Percentiles rank a stretch among this genome's conserved stretches.
Evolutionary conservation across 805 yeast species (phyloP).

Genomic region (Ogataea sp.): DNA sequence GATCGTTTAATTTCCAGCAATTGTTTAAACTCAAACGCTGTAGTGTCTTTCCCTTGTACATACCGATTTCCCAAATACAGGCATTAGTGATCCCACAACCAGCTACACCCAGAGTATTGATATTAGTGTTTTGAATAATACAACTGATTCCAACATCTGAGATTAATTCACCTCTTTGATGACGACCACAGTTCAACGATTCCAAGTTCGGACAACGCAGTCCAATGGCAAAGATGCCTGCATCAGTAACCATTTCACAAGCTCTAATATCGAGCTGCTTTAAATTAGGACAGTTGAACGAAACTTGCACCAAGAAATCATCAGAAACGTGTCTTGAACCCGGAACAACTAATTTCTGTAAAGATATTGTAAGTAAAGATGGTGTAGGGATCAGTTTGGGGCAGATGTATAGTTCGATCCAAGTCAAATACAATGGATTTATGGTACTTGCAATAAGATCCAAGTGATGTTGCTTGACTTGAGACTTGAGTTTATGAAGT

Average conservation of each 20-base stretch:
- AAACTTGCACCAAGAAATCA: slow-evolving; percentile 41
- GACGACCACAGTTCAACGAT: slow-evolving; percentile 75
- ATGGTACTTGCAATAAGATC: slow-evolving; percentile 34
- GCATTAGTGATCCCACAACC: slow-evolving; percentile 79
- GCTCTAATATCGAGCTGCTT: slow-evolving; percentile 72
- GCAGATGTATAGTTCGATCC: slow-evolving; percentile 81
- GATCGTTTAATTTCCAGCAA: slow-evolving; percentile 37
- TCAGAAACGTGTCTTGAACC: slow-evolving; percentile 65
- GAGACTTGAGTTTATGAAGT: slow-evolving; percentile 54
- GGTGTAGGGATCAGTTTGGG: slow-evolving; percentile 57
- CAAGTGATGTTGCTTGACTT: slow-evolving; percentile 39
- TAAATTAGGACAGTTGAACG: slow-evolving; percentile 49
- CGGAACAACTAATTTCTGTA: slow-evolving; percentile 52
- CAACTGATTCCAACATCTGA: slow-evolving; percentile 62
- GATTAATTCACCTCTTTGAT: slow-evolving; percentile 53
- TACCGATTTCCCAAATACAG: slow-evolving; percentile 73
- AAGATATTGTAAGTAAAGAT: slow-evolving; percentile 30
- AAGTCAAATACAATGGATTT: slow-evolving; percentile 42
- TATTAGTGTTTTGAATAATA: slow-evolving; percentile 46
- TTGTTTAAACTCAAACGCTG: slow-evolving; percentile 69
- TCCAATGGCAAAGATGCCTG: slow-evolving; percentile 65
- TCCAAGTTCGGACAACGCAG: slow-evolving; percentile 47
- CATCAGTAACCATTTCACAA: slow-evolving; percentile 70
- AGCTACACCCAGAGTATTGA: slow-evolving; percentile 76
- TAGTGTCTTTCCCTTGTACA: slow-evolving; percentile 33